Evolutionary conservation across 2,329 filamentous ascomycete genomes (phyloP).

Genomic region (Exophiala phaeomuriformis): DNA sequence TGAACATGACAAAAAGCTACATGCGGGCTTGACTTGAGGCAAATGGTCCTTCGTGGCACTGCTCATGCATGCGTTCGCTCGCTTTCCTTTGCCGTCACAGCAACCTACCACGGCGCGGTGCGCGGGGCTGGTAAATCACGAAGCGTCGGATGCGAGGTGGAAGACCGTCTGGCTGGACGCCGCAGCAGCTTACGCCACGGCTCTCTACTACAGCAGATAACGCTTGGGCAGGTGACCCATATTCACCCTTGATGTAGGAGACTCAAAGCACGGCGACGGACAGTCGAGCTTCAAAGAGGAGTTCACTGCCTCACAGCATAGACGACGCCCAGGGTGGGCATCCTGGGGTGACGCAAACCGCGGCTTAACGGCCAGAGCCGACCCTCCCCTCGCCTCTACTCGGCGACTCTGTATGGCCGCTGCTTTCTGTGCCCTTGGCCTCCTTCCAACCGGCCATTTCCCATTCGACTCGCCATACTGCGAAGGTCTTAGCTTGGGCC

Average conservation of each 20-base stretch:
- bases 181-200: no score
- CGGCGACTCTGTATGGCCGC: neutral
- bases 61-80: neutral
- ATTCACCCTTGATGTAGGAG: no score
- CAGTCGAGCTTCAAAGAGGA: no score
- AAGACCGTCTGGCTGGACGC: no score
- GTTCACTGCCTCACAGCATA: no score
- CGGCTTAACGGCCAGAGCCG: conserved; percentile 10
- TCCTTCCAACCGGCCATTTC: neutral
- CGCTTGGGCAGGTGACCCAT: no score
- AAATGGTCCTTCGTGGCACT: neutral
- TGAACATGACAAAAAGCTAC: no score
- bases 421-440: neutral
- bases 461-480: neutral
- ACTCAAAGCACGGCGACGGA: no score
- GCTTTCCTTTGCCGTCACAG: neutral
- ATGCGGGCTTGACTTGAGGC: no score
- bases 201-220: no score
- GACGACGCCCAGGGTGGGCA: no score
- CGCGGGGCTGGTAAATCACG: neutral
- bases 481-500: neutral
- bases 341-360: neutral
- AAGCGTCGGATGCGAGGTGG: no score
- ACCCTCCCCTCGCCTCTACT: conserved; percentile 8
- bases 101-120: neutral